A percentile compares a stretch with the other conserved stretches of the same genome.
These are phyloP conservation scores for Calonectria crousiana DNA, from an alignment of 2,329 filamentous ascomycete genomes.

Conservation along the genomic window DNA sequence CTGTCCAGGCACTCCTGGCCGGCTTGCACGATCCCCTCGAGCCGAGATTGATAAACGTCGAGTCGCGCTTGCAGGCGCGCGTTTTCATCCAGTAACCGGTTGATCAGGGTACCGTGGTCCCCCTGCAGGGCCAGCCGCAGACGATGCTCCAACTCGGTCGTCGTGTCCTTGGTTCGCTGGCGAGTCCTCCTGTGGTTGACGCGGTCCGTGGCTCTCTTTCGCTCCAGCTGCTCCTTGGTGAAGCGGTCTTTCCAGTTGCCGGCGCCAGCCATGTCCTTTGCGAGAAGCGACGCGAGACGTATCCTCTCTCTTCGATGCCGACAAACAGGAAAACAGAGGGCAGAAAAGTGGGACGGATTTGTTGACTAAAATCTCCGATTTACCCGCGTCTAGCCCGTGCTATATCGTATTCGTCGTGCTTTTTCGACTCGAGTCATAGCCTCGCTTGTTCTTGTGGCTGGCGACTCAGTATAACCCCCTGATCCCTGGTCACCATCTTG, in stretches of 20 bases:
- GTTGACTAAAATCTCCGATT: background rate
- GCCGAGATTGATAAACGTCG: background rate
- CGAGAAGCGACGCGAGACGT: background rate
- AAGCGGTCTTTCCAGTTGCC: background rate
- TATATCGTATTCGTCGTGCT: background rate
- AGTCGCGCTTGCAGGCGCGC: background rate
- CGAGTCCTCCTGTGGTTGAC: background rate
- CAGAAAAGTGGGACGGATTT: background rate
- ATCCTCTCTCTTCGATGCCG: background rate
- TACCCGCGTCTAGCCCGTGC: background rate
- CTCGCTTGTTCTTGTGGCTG: background rate
- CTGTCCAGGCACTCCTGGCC: background rate
- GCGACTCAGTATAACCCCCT: background rate
- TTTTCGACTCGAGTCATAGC: background rate
- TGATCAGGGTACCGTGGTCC: background rate
- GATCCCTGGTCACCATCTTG: background rate
- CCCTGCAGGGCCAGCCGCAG: background rate
- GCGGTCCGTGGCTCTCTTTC: background rate
- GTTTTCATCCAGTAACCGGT: background rate
- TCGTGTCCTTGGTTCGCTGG: background rate
- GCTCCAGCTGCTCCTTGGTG: slow-evolving; percentile 7
- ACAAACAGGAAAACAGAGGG: background rate
- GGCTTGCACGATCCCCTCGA: background rate
- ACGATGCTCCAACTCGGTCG: background rate
- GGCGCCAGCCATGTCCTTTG: background rate